These are phyloP conservation scores for Peronospora farinosa DNA, from an alignment of 352 stramenopile species.

Conservation along the genomic window DNA sequence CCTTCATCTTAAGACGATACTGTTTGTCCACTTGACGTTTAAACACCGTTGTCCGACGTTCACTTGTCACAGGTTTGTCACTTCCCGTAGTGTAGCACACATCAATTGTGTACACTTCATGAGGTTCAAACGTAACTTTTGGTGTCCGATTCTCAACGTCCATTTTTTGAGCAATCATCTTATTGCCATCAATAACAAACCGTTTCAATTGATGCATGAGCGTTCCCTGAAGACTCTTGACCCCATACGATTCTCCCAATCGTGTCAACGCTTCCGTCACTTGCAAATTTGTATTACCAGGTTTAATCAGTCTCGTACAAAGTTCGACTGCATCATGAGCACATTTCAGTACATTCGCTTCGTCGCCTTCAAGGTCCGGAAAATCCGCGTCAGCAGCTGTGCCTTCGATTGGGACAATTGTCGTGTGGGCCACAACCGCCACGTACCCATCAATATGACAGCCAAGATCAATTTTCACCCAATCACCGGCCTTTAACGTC, in stretches of 20 bases:
- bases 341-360: conserved; percentile 94
- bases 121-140: conserved; percentile 92
- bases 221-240: conserved; percentile 95
- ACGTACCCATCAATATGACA: conserved; percentile 99
- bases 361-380: conserved; percentile 53
- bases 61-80: conserved; percentile 89
- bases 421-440: conserved; percentile 96
- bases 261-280: conserved; percentile 93
- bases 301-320: conserved; percentile 94
- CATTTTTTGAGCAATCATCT: conserved; percentile 91
- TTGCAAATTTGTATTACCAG: conserved; percentile 94
- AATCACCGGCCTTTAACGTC: conserved; percentile 71
- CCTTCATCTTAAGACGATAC: conserved; percentile 94
- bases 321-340: conserved; percentile 97
- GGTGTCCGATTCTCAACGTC: conserved; percentile 84
- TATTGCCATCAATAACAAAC: conserved; percentile 98
- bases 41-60: conserved; percentile 96
- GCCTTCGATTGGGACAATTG: conserved; percentile 87
- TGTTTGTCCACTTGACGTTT: conserved; percentile 98
- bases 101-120: conserved; percentile 99
- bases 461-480: conserved; percentile 94
- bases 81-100: conserved; percentile 97
- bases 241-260: conserved; percentile 93
- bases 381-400: conserved; percentile 48
- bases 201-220: conserved; percentile 99